These are phyloP conservation scores for Xylaria sp. DNA, from an alignment of 2,329 filamentous ascomycete genomes.

Conservation along the genomic window DNA sequence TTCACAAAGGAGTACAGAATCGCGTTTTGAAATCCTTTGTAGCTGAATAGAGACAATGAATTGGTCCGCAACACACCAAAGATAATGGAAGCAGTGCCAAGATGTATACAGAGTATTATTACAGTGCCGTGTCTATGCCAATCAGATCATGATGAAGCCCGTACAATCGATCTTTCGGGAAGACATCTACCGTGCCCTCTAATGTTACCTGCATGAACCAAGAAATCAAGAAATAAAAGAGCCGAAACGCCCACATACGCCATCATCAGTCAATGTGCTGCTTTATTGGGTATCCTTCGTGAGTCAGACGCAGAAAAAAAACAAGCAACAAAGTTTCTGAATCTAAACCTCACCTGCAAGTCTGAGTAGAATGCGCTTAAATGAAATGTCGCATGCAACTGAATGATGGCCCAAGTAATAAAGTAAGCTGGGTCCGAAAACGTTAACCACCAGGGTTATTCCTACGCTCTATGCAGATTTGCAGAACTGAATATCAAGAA, in stretches of 20 bases:
- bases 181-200: constrained; percentile 16
- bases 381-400: neutral
- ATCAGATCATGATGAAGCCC: constrained; percentile 1
- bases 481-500: neutral
- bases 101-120: constrained; percentile 12
- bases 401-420: neutral
- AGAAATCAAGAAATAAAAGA: constrained; percentile 11
- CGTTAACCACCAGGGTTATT: neutral
- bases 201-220: neutral
- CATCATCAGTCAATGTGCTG: constrained; percentile 7
- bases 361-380: constrained; percentile 2
- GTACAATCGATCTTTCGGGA: constrained; percentile 8
- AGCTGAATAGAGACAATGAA: constrained; percentile 10
- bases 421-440: neutral
- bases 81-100: neutral
- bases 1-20: constrained; percentile 17
- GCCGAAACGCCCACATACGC: constrained; percentile 28
- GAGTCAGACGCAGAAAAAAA: constrained; percentile 10
- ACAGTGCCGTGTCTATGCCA: constrained; percentile 8
- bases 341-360: neutral
- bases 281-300: constrained; percentile 36
- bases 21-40: neutral
- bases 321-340: neutral
- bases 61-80: neutral
- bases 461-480: neutral